phyloP scores from a whole-genome alignment of 257 asterid genomes.

The Solanum rostratum region DNA sequence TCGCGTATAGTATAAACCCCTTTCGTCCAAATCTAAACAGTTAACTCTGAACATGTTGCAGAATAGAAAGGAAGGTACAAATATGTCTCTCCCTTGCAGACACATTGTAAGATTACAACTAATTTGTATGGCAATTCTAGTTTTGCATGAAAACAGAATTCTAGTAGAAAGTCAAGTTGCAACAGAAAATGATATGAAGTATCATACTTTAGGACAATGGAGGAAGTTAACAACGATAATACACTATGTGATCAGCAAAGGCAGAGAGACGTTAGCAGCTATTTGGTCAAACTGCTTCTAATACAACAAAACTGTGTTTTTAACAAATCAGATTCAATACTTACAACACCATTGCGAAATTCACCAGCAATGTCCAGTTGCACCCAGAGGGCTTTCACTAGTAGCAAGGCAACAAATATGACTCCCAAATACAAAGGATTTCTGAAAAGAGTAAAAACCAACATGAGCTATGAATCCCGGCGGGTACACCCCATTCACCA shows the following conservation, averaged over 20 bases:
- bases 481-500: background rate
- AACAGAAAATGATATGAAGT: background rate
- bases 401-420: conserved; percentile 63
- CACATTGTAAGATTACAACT: background rate
- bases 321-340: conserved; percentile 11
- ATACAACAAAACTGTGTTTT: background rate
- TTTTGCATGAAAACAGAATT: background rate
- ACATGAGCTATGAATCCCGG: background rate
- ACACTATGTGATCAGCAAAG: background rate
- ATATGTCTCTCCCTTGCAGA: background rate
- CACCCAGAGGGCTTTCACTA: conserved; percentile 91
- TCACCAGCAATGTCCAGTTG: conserved; percentile 80
- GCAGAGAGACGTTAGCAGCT: background rate
- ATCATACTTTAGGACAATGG: background rate
- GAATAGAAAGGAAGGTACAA: background rate
- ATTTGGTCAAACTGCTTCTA: background rate
- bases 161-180: background rate
- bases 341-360: conserved; percentile 93
- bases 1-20: background rate
- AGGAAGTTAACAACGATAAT: background rate
- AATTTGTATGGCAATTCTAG: background rate
- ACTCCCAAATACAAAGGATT: conserved; percentile 80
- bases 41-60: background rate
- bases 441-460: conserved; percentile 35
- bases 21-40: background rate